Percentiles rank a stretch among this genome's conserved stretches.
These are phyloP conservation scores for Clausena lansium DNA, from an alignment of 345 rosid genomes.

Conservation along the genomic window DNA sequence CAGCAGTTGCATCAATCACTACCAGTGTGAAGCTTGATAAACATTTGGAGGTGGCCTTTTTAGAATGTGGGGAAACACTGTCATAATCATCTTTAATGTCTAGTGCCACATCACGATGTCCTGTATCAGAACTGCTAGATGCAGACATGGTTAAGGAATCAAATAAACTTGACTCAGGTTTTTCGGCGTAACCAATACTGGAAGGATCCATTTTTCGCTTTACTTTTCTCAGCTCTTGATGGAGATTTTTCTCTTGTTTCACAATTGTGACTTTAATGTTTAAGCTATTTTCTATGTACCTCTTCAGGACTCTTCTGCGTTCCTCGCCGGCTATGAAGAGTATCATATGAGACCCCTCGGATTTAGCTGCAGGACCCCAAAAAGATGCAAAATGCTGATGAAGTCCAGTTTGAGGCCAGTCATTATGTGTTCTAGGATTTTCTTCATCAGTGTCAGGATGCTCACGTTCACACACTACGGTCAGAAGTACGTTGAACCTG, in stretches of 20 bases:
- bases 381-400: constrained; percentile 24
- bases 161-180: background rate
- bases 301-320: constrained; percentile 28
- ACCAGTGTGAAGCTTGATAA: constrained; percentile 19
- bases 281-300: constrained; percentile 31
- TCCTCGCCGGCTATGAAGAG: constrained; percentile 29
- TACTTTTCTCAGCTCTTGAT: constrained; percentile 19
- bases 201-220: constrained; percentile 23
- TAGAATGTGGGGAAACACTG: background rate
- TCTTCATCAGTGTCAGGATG: background rate
- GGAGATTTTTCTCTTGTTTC: constrained; percentile 17
- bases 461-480: background rate
- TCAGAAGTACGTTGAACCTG: constrained; percentile 36
- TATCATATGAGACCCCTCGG: constrained; percentile 32
- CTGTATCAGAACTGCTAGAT: constrained; percentile 12
- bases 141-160: constrained; percentile 13
- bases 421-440: constrained; percentile 1
- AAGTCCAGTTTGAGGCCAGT: constrained; percentile 14
- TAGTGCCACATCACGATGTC: constrained; percentile 4
- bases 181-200: background rate
- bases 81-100: constrained; percentile 20
- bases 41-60: constrained; percentile 16
- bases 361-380: constrained; percentile 19
- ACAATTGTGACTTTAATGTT: constrained; percentile 29
- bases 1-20: constrained; percentile 27